phyloP scores from a whole-genome alignment of 805 yeast species.

The Kazachstania africana region DNA sequence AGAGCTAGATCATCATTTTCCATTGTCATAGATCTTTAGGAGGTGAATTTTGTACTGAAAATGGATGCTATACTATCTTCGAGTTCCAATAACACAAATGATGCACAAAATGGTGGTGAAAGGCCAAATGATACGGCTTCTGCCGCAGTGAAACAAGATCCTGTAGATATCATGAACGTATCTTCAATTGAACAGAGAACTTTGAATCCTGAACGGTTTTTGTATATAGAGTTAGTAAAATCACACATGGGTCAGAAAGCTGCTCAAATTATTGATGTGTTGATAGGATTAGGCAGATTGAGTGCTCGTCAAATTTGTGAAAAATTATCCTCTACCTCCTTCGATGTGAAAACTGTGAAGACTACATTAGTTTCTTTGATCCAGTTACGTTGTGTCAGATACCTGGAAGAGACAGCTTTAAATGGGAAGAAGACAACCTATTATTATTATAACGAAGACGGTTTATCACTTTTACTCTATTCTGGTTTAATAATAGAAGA shows the following conservation, averaged over 20 bases:
- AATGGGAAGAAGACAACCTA: slow-evolving; percentile 27
- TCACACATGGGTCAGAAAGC: slow-evolving; percentile 65
- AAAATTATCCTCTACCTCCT: slow-evolving; percentile 34
- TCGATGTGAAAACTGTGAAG: slow-evolving; percentile 40
- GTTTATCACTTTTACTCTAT: slow-evolving; percentile 53
- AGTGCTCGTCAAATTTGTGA: slow-evolving; percentile 42
- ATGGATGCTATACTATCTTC: too few species aligned
- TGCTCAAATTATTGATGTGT: slow-evolving; percentile 43
- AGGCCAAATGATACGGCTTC: neutral
- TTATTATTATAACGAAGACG: slow-evolving; percentile 54
- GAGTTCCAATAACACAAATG: too few species aligned
- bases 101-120: too few species aligned
- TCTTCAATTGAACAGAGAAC: slow-evolving; percentile 33
- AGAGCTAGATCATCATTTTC: too few species aligned
- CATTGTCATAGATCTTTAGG: too few species aligned
- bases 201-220: slow-evolving; percentile 50
- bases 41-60: too few species aligned
- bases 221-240: slow-evolving; percentile 42
- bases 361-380: slow-evolving; percentile 63
- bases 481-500: slow-evolving; percentile 62
- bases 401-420: slow-evolving; percentile 38
- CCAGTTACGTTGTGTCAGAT: slow-evolving; percentile 65
- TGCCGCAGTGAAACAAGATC: neutral
- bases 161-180: slow-evolving; percentile 2
- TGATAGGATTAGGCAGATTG: slow-evolving; percentile 59